Evolutionary conservation across 2,329 filamentous ascomycete genomes (phyloP), one percentile per base, ranked within the genome.

Genomic region (Colletotrichum sp.): DNA sequence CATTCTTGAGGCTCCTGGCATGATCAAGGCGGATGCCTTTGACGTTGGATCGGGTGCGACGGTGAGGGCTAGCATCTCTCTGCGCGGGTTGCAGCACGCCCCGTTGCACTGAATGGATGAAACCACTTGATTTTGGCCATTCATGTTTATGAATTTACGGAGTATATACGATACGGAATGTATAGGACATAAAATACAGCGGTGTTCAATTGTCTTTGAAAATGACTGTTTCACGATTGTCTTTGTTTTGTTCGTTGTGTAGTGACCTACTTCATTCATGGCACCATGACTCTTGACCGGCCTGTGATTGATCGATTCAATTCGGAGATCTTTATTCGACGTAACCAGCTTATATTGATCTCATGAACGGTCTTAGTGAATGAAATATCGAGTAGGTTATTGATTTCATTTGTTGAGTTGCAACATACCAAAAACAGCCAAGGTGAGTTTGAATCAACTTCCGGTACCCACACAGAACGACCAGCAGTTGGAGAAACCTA

Each of bases 11-110:
- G 80, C 83, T 2, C 80, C 81, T n/a, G 79, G 78, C 5, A 72
- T 86, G 79, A 68, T 76, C 26, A 78, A 82, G 61, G 79, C 83
- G 77, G 80, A 82, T 21, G 78, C 76, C 30, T 86, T 86, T 72
- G 82, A 84, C 16, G 78, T 86, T 8, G 84, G 84, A 9, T 78
- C 77, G 21, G 85, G 84, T 1, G 79, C 80, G 3, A 81, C 77
- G 13, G 81, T 86, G 13, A 80, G 83, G 36, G 85, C 84, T 6
- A 83, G 81, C n/a, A 80, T 87, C 65, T 82, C 78, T 28, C 74
- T 86, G 36, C 80, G 81, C 13, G 85, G 84, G 65, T 26, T 76
- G 61, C 65, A 71, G 63, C 57, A 71, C 28, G 78, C 78, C 36
- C 57, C 69, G 77, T 57, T 80, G 64, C 72, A 36, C 21, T 30